Conservation (phyloP, 139 green algal genomes). For the Haematococcus lacustris region DNA sequence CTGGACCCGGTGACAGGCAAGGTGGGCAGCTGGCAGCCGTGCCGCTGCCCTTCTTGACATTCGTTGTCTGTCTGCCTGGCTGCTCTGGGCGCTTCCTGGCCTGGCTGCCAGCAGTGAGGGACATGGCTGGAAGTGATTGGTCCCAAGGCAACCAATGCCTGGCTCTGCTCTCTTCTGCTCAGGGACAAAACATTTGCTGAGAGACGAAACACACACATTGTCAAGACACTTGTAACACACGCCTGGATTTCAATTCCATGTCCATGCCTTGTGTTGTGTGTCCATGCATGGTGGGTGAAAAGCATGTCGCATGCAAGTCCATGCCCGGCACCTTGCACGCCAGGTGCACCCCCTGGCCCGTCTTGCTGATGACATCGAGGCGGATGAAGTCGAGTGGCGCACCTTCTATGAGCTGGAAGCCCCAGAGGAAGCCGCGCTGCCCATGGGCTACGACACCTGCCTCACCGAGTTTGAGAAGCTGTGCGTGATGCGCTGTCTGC, state of each 20-base stretch:
- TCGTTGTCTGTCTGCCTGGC: no score
- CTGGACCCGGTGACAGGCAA: not conserved
- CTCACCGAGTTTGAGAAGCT: slow-evolving; percentile 74
- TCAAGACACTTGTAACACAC: not conserved
- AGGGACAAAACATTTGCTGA: no score
- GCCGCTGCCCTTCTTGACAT: no score
- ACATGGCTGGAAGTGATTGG: no score
- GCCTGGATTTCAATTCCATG: not conserved
- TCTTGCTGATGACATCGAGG: slow-evolving; percentile 59
- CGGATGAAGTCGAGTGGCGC: slow-evolving; percentile 54
- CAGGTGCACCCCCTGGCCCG: slow-evolving; percentile 21
- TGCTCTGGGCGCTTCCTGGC: no score
- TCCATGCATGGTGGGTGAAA: not conserved
- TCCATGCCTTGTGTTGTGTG: no score
- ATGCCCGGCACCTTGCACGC: no score
- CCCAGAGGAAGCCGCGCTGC: slow-evolving; percentile 51
- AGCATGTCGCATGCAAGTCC: not conserved
- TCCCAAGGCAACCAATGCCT: no score
- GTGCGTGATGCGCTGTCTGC: slow-evolving; percentile 73
- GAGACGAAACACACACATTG: no score
- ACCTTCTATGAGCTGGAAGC: slow-evolving; percentile 54
- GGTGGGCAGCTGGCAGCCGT: no score
- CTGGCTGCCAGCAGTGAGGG: no score
- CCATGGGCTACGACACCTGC: slow-evolving; percentile 39
- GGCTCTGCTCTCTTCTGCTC: no score